A percentile compares a stretch with the other conserved stretches of the same genome.
These are phyloP conservation scores for Gaertneriomyces sp. DNA, from an alignment of 192 early-diverging fungal genomes.

Conservation along the genomic window DNA sequence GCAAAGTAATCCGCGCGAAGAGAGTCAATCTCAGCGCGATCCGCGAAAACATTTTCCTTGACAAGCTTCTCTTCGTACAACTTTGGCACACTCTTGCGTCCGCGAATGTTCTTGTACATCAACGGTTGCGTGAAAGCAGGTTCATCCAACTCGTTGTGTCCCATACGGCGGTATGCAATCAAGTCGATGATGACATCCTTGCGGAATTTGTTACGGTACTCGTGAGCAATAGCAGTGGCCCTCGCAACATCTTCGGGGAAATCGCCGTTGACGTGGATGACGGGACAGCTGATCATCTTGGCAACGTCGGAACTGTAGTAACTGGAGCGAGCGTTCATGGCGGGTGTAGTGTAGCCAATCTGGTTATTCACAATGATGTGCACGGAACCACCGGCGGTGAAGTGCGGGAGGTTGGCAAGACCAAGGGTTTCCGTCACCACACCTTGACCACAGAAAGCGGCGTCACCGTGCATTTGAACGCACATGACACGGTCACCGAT, in stretches of 20 bases:
- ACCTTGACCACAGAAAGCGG: constrained; percentile 68
- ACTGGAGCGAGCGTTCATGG: constrained; percentile 87
- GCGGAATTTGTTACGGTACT: constrained; percentile 88
- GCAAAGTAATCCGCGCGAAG: constrained; percentile 60
- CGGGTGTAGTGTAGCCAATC: constrained; percentile 92
- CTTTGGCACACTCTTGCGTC: constrained; percentile 76
- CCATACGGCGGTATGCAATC: constrained; percentile 94
- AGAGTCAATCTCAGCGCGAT: constrained; percentile 43
- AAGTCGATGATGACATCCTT: constrained; percentile 95
- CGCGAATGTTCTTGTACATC: constrained; percentile 94
- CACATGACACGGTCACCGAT: constrained; percentile 92
- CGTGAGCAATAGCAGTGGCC: constrained; percentile 79
- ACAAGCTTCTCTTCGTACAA: constrained; percentile 79
- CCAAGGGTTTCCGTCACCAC: constrained; percentile 96
- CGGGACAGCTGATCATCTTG: constrained; percentile 93
- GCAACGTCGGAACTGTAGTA: constrained; percentile 91
- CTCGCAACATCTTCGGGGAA: constrained; percentile 86
- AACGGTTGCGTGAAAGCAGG: constrained; percentile 90
- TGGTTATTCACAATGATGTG: constrained; percentile 99
- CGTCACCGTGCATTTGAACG: constrained; percentile 94
- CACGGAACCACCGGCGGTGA: constrained; percentile 89
- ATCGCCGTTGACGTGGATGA: constrained; percentile 96
- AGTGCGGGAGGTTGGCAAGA: constrained; percentile 92
- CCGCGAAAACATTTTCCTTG: constrained; percentile 21
- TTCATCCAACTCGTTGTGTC: constrained; percentile 97